These are phyloP conservation scores for Filobasidium floriforme DNA, from an alignment of 768 basidiomycete genomes.

Conservation along the genomic window DNA sequence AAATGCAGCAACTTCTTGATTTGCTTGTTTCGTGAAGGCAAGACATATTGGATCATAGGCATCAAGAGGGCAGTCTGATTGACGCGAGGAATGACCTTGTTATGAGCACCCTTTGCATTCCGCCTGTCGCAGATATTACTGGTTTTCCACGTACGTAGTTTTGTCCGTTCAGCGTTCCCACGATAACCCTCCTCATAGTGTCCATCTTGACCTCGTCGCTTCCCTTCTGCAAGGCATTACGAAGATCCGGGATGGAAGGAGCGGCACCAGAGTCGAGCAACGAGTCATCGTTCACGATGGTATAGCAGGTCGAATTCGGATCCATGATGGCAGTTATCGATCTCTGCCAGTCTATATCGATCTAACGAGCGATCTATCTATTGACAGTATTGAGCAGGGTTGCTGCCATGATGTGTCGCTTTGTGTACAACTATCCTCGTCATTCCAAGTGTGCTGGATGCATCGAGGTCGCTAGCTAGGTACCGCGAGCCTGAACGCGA, in stretches of 20 bases:
- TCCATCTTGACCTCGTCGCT: slow-evolving; percentile 94
- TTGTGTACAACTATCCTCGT: no score
- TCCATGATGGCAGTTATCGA: slow-evolving; percentile 31
- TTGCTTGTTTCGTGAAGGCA: slow-evolving; percentile 90
- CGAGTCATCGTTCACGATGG: slow-evolving; percentile 45
- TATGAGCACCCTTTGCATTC: not conserved
- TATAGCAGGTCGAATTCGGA: slow-evolving; percentile 41
- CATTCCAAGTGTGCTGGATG: no score
- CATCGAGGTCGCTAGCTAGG: no score
- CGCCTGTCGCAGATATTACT: not conserved
- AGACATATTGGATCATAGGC: slow-evolving; percentile 96
- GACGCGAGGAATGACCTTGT: not conserved
- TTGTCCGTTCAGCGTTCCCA: slow-evolving; percentile 89
- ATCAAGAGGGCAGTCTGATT: slow-evolving; percentile 80
- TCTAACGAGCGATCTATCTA: no score
- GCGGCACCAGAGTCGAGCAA: slow-evolving; percentile 56
- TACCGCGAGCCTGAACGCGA: no score
- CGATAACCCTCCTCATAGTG: slow-evolving; percentile 86
- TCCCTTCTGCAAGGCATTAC: slow-evolving; percentile 81
- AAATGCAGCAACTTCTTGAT: slow-evolving; percentile 80
- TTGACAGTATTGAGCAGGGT: no score
- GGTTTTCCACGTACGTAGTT: slow-evolving; percentile 60
- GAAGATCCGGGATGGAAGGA: slow-evolving; percentile 72
- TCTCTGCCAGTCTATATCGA: no score
- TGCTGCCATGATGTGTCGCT: no score